A percentile compares a stretch with the other conserved stretches of the same genome.
Evolutionary conservation across 2,329 filamentous ascomycete genomes (phyloP).

Genomic region (Claviceps pazoutovae): DNA sequence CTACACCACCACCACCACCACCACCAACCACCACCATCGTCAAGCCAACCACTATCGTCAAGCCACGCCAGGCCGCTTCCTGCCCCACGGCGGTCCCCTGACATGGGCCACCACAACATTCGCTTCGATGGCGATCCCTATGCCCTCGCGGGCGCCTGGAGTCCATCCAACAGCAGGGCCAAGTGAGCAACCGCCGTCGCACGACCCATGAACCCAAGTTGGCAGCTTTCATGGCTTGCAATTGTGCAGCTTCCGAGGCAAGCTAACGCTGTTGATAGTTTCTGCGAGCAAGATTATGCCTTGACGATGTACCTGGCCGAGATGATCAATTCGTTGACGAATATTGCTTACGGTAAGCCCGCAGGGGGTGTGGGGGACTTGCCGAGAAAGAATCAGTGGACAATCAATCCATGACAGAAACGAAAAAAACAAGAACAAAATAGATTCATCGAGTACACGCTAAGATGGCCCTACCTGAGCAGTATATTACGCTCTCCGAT

Average conservation of each 20-base stretch:
- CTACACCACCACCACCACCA: not conserved
- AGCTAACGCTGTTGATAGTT: conserved; percentile 12
- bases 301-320: conserved; percentile 28
- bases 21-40: not conserved
- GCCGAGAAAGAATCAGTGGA: not conserved
- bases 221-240: too few species aligned
- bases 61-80: not conserved
- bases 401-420: not conserved
- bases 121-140: conserved; percentile 21
- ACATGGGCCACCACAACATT: conserved; percentile 23
- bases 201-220: too few species aligned
- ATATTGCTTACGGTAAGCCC: conserved; percentile 26
- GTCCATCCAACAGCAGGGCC: conserved; percentile 24
- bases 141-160: conserved; percentile 22
- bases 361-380: conserved; percentile 18
- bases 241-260: not conserved
- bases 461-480: not conserved
- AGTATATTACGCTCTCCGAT: conserved; percentile 29
- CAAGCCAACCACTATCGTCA: not conserved
- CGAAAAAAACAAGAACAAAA: not conserved
- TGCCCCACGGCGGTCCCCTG: not conserved
- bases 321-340: conserved; percentile 30
- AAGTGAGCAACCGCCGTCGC: conserved; percentile 15
- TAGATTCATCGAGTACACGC: not conserved
- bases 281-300: conserved; percentile 35